Evolutionary conservation across 805 yeast genomes (phyloP), one percentile per base, ranked within the genome.

Genomic region (Tetrapisispora phaffii): DNA sequence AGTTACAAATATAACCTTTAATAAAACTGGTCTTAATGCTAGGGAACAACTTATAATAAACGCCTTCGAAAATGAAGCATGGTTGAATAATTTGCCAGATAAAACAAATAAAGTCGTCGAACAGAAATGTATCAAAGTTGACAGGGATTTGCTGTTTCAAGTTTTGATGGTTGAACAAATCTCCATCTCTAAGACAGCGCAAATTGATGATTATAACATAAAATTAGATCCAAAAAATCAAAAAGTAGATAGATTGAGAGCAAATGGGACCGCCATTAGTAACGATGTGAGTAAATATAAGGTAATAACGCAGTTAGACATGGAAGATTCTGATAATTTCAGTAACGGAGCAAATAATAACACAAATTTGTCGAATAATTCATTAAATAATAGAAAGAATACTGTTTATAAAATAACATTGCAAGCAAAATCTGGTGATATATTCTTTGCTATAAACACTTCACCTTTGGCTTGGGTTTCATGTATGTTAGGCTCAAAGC

Each of bases 401-500:
- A 23, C 58, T 23, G 62, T 71, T 0, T 80, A 66, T 57, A 81
- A 80, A 50, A 59, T 84, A 19, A 73, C 80, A 0, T 57, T 84
- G 26, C 80, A 76, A 55, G 87, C 80, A 50, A 57, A 65, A 12
- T 48, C 50, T 16, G 79, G 80, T 2, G 72, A 73, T 37, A 57
- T 73, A 16, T 68, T 74, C 45, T 80, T 70, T 56, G 93, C 78
- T 0, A 69, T 79, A 36, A 88, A 82, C 53, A 50, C 69, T 16
- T 77, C 74, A 42, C 73, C 74, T 33, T 53, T 82, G 33, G 59
- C 69, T 1, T 80, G 81, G 61, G 35, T 53, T 50, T 47, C 73
- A 73, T 20, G 72, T 70, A 72, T 72, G 37, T 55, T 79, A 40
- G 90, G 88, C 0, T 75, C 82, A 0, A 75, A 76, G 46, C 39